These are phyloP conservation scores for Helianthus tuberosus DNA, from an alignment of 129 eudicot genomes.

Conservation along the genomic window DNA sequence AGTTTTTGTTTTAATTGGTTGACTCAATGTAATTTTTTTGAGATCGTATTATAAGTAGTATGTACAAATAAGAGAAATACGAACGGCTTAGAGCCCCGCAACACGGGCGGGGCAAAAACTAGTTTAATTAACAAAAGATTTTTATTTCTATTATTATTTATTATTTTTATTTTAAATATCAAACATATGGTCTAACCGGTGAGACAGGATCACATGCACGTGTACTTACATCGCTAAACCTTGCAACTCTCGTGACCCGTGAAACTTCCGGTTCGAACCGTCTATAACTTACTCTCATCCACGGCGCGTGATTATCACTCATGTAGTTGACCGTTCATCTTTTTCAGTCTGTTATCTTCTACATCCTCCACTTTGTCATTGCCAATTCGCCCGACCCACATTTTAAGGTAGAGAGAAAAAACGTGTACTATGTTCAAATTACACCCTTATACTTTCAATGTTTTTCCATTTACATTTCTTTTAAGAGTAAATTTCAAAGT, in stretches of 20 bases:
- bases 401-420: constrained; percentile 10
- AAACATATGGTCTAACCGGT: constrained; percentile 2
- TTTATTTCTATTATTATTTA: too few relatives aligned
- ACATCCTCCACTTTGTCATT: constrained; percentile 11
- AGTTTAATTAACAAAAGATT: too few relatives aligned
- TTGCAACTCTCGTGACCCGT: constrained; percentile 20
- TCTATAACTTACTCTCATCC: constrained; percentile 13
- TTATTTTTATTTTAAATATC: too few relatives aligned
- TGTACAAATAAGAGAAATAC: too few relatives aligned
- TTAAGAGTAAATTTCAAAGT: too few relatives aligned
- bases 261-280: background rate
- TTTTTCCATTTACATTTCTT: background rate
- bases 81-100: too few relatives aligned
- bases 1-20: too few relatives aligned
- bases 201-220: constrained; percentile 32
- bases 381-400: constrained; percentile 22
- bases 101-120: too few relatives aligned
- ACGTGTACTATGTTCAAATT: constrained; percentile 9
- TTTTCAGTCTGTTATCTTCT: constrained; percentile 1
- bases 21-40: too few relatives aligned
- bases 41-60: too few relatives aligned
- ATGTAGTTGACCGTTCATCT: constrained; percentile 6
- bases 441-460: background rate
- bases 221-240: background rate
- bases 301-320: constrained; percentile 1